These are phyloP conservation scores for Tolypocladium inflatum DNA, from an alignment of 2,329 filamentous ascomycete species.

Conservation along the genomic window DNA sequence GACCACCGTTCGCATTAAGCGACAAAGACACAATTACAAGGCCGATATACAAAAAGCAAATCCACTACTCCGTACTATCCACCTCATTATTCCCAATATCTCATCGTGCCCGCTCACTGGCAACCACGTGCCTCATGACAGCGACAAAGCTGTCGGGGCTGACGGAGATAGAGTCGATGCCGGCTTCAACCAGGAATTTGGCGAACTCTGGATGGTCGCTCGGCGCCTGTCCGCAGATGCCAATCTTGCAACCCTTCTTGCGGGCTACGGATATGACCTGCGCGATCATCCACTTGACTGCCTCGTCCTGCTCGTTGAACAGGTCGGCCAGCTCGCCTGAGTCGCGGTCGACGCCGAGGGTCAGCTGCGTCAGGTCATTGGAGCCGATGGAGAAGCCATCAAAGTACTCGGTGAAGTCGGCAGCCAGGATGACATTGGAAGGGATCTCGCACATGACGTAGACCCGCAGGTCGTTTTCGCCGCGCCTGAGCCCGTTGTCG, in stretches of 20 bases:
- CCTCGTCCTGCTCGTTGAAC: conserved; percentile 27
- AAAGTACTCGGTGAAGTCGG: conserved; percentile 23
- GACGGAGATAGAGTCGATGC: conserved; percentile 28
- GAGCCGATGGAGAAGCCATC: conserved; percentile 32
- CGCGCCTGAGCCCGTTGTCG: conserved; percentile 24
- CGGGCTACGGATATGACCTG: conserved; percentile 19
- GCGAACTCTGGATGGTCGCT: conserved; percentile 29
- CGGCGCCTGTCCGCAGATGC: conserved; percentile 28
- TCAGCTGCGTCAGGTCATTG: conserved; percentile 29
- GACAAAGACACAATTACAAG: too few species aligned
- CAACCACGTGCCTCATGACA: conserved; percentile 21
- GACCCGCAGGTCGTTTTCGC: conserved; percentile 23
- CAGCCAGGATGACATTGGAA: conserved; percentile 27
- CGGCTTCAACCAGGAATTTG: conserved; percentile 21
- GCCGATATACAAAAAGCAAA: too few species aligned
- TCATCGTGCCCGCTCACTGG: not conserved
- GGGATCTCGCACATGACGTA: conserved; percentile 33
- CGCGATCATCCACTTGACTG: conserved; percentile 28
- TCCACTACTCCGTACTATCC: too few species aligned
- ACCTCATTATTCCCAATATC: too few species aligned
- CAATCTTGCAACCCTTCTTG: conserved; percentile 22
- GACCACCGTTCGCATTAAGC: too few species aligned
- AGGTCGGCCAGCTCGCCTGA: conserved; percentile 23
- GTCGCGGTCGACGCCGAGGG: conserved; percentile 27
- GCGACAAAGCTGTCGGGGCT: conserved; percentile 28